Evolutionary conservation across 768 basidiomycete species (phyloP).

Genomic region (Agaricus sinodeliciosus): DNA sequence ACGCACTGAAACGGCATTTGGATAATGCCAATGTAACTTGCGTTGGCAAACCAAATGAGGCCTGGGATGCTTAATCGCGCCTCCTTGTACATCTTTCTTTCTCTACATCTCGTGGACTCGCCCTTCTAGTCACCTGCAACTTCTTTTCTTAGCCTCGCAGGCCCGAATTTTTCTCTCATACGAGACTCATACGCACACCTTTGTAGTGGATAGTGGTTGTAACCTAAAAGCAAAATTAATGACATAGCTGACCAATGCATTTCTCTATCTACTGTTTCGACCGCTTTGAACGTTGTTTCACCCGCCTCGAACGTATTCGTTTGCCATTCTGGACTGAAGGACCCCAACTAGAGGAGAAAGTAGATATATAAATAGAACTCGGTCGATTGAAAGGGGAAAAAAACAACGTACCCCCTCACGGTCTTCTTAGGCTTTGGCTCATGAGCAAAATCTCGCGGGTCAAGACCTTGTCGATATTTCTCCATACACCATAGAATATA

Average conservation of each 20-base stretch:
- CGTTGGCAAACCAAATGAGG: constrained; percentile 17
- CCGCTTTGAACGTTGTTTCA: constrained; percentile 50
- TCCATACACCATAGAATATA: constrained; percentile 85
- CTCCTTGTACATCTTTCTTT: background rate
- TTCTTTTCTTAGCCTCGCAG: background rate
- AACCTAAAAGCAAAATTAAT: background rate
- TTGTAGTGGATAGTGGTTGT: background rate
- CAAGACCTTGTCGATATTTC: constrained; percentile 57
- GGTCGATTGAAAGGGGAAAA: background rate
- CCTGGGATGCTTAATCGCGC: background rate
- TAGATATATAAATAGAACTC: background rate
- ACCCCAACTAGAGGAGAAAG: constrained; percentile 47
- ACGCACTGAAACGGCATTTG: constrained; percentile 40
- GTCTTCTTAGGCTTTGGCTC: constrained; percentile 67
- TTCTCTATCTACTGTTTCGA: constrained; percentile 25
- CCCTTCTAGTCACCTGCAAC: background rate
- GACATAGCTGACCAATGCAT: constrained; percentile 3
- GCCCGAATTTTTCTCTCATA: background rate
- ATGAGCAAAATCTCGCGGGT: constrained; percentile 57
- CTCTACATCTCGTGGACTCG: background rate
- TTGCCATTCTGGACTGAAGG: constrained; percentile 71
- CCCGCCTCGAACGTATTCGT: constrained; percentile 59
- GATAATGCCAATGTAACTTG: constrained; percentile 26
- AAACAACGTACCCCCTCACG: constrained; percentile 61
- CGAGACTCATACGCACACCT: background rate